Evolutionary conservation across 352 stramenopile species (phyloP), one percentile per base, ranked within the genome.

Genomic region (Globisporangium okanoganense): DNA sequence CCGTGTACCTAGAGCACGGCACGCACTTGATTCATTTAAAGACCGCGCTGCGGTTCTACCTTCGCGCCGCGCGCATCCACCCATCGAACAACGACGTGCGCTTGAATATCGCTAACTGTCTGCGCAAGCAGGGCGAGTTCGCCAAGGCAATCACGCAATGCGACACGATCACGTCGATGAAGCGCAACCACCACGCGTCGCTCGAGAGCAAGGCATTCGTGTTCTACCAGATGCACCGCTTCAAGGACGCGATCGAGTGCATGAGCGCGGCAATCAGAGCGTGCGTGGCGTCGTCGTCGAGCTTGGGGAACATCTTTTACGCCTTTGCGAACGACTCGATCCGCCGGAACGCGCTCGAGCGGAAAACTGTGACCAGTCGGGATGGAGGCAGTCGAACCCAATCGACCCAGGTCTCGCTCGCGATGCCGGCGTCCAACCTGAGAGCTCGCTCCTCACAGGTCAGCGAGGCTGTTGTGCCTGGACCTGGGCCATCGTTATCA

Each of bases 51-150:
- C 71, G 82, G n/a, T 85, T 89, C 64, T 93, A 93, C 59, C 25
- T 90, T 20, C 78, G 79, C 2, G 79, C 83, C 5, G 70, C 62
- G 4, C 72, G 81, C 36, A 65, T 93, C 20, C 72, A 93, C 31
- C 83, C 81, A 12, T 85, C 71, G 0, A 89, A 85, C 49, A 54
- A 73, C 14, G 75, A 87, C 27, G 49, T 90, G 13, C 74, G 81
- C 1, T 70, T 93, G 31, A 90, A 93, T 45, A 71, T 93, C 22
- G 78, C 75, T 2, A 87, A 86, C 43, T 88, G 81, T 40, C 70
- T 93, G 45, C 69, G 79, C 1, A 82, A 82, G 25, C 64, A 85
- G 38, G 56, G 62, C 12, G 67, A 81, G n/a, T 59, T 78, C 16
- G 22, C 36, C 18, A 66, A 69, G 10, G 81, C 83, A 0, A 77